phyloP scores from a whole-genome alignment of 208 protist species.

The Trypanosoma avium region DNA sequence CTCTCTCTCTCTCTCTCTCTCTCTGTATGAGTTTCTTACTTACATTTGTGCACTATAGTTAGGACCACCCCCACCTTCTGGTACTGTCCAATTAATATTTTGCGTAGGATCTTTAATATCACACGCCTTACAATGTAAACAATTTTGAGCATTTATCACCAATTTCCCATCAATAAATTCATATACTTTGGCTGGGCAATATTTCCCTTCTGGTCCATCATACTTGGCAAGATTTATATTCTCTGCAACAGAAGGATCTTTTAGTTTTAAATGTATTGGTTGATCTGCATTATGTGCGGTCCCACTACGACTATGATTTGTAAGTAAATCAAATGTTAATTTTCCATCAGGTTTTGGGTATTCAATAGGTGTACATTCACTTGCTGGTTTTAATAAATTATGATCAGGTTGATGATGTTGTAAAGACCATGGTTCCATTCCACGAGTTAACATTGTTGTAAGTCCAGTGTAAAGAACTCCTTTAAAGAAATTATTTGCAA shows the following conservation, averaged over 20 bases:
- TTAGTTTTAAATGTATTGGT: conserved; percentile 92
- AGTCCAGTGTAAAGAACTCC: conserved; percentile 86
- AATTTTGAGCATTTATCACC: conserved; percentile 98
- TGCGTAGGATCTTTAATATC: conserved; percentile 98
- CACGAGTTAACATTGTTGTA: conserved; percentile 74
- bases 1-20: too few species aligned
- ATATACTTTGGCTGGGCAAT: conserved; percentile 98
- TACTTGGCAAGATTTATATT: conserved; percentile 88
- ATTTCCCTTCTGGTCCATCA: conserved; percentile 92
- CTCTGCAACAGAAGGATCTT: conserved; percentile 64
- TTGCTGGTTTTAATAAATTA: conserved; percentile 62
- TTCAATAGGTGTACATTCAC: conserved; percentile 82
- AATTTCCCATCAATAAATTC: conserved; percentile 90
- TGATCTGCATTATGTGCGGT: conserved; percentile 98
- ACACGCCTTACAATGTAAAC: conserved; percentile 99
- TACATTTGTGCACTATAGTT: conserved; percentile 89
- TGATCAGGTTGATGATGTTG: conserved; percentile 77
- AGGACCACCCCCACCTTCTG: conserved; percentile 91
- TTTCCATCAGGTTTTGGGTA: conserved; percentile 97
- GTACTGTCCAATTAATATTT: conserved; percentile 97
- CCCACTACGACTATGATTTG: conserved; percentile 93
- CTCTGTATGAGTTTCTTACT: too few species aligned
- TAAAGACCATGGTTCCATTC: conserved; percentile 92
- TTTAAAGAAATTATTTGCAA: conserved; percentile 81
- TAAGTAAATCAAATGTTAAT: conserved; percentile 97